These are phyloP conservation scores for Scheffersomyces parashehatae DNA, from an alignment of 1,139 yeast genomes.

Conservation along the genomic window DNA sequence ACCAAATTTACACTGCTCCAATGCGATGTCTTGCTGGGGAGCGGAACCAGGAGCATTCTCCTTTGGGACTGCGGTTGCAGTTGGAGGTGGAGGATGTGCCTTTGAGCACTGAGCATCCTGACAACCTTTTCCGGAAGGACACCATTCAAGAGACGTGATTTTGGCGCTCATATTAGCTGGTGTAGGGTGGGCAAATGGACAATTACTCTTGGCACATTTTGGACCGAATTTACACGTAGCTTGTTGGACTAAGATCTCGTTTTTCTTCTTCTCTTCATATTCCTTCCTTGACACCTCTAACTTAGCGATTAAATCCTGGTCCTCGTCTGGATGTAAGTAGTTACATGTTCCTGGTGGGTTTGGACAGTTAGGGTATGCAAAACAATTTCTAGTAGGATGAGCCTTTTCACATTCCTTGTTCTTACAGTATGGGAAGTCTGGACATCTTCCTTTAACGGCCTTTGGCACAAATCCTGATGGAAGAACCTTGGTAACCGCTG, in stretches of 20 bases:
- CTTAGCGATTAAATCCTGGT: constrained; percentile 67
- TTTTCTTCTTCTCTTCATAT: constrained; percentile 42
- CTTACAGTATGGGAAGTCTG: constrained; percentile 75
- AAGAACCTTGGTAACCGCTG: constrained; percentile 22
- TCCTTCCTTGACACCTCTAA: constrained; percentile 59
- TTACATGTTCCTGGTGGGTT: constrained; percentile 82
- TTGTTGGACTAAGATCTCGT: constrained; percentile 14
- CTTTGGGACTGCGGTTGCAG: constrained; percentile 29
- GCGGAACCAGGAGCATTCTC: constrained; percentile 2
- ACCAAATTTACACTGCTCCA: constrained; percentile 85
- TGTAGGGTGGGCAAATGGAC: constrained; percentile 91
- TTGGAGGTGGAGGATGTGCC: constrained; percentile 78
- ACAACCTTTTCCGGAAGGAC: constrained; percentile 69
- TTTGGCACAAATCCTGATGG: constrained; percentile 26
- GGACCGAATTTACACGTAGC: constrained; percentile 75
- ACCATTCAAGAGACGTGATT: constrained; percentile 72
- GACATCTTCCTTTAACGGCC: constrained; percentile 67
- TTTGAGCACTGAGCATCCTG: constrained; percentile 58
- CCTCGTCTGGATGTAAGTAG: constrained; percentile 82
- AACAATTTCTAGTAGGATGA: constrained; percentile 79
- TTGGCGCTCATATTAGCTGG: constrained; percentile 77
- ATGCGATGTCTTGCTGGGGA: constrained; percentile 44
- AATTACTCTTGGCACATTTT: constrained; percentile 70
- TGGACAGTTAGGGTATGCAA: constrained; percentile 76
- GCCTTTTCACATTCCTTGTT: constrained; percentile 68